These are phyloP conservation scores for Vaccinium darrowii DNA, from an alignment of 148 eudicot species.

Conservation along the genomic window DNA sequence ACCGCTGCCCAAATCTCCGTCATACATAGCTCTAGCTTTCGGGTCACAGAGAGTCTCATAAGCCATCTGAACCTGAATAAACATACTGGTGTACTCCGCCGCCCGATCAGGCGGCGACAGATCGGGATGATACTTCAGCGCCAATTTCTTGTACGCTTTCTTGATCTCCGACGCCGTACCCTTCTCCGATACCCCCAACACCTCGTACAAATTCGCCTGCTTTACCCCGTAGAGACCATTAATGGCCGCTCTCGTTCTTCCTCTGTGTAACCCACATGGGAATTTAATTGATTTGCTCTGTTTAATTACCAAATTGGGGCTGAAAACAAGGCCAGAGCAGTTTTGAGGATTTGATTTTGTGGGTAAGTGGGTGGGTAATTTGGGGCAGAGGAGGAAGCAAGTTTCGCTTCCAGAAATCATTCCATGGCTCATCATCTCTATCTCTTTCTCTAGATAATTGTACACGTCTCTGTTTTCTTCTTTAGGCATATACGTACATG, in stretches of 20 bases:
- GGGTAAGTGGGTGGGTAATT: not conserved
- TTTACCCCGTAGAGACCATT: not conserved
- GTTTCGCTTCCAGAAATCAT: conserved; percentile 9
- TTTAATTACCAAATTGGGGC: not conserved
- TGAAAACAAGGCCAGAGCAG: not conserved
- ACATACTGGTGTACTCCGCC: conserved; percentile 58
- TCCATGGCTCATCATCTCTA: too few species aligned
- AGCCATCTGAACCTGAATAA: conserved; percentile 76
- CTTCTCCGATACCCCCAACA: conserved; percentile 50
- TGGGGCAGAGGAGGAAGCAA: conserved; percentile 5
- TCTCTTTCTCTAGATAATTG: too few species aligned
- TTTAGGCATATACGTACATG: too few species aligned
- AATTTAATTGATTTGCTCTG: not conserved
- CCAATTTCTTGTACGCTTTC: conserved; percentile 75
- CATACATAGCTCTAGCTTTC: conserved; percentile 50
- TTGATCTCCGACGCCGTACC: conserved; percentile 56
- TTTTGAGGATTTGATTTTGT: not conserved
- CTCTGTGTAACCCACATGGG: not conserved
- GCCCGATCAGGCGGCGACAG: conserved; percentile 70
- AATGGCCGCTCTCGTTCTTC: conserved; percentile 7
- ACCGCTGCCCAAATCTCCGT: conserved; percentile 52
- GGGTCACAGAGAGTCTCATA: conserved; percentile 88
- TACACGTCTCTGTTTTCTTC: too few species aligned
- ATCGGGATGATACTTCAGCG: conserved; percentile 85
- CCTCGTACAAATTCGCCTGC: conserved; percentile 51